Evolutionary conservation across 805 yeast species (phyloP), one percentile per base, ranked within the genome.

Genomic region (Nakazawaea wickerhamii): DNA sequence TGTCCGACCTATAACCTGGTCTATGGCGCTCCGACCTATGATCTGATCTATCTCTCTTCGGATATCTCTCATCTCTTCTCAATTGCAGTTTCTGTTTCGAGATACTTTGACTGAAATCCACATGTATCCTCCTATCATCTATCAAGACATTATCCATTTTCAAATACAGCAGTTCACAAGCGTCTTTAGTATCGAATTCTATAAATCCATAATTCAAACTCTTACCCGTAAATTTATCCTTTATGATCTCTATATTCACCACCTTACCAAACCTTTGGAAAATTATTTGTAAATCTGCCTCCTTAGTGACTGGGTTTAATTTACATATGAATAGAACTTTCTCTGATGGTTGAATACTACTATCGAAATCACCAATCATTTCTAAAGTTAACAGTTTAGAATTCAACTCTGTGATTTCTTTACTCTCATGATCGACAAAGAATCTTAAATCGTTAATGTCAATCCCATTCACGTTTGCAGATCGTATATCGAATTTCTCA

Each of bases 101-200:
- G 7, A 71, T 68, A 55, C 79, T 71, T 54, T 81, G 89, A 46
- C 81, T 72, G 63, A 81, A 81, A 55, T 81, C 88, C 33, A 81
- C 84, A 46, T 77, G 77, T 18, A 82, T 72, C 42, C 83, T 64
- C 32, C 73, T 55, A 43, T 81, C 88, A 54, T 81, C 89, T 30
- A 81, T 77, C 35, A 80, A 52, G 3, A 76, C 81, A 13, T 72
- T 73, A 31, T 79, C 77, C 78, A 81, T 75, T 52, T 75, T 76
- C 43, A 65, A 57, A 53, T 78, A 81, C 0, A 88, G 88, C n/a
- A 52, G 48, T 48, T 82, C 87, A 38, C 84, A 81, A 28, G 68
- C 67, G 31, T 63, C 59, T 45, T 64, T 64, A 1, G 59, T 54
- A 18, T 63, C 67, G 53, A 63, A 81, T 51, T 80, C 84, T 23